Evolutionary conservation across 495 filamentous ascomycete genomes (phyloP), one percentile per base, ranked within the genome.

Genomic region (Neurospora cerealis): DNA sequence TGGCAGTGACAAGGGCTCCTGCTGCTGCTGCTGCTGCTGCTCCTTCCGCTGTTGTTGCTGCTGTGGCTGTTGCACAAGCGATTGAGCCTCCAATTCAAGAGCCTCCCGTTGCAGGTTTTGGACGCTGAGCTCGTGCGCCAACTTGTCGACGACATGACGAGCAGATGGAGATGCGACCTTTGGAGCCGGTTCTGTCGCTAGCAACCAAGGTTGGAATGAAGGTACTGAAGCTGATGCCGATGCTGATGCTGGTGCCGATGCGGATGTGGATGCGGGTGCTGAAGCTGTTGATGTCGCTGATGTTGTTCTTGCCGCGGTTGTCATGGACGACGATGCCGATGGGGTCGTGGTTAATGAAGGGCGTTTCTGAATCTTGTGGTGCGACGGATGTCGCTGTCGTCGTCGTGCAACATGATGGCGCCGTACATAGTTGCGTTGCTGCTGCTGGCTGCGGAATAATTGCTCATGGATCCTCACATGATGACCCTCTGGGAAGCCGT

Each of bases 71-170:
- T 72, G 73, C 38, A 32, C 60, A 24, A 36, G 24, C 6, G 24
- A 48, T 13, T 37, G 42, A 39, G 70, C 73, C 54, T 73, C 42
- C 28, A 74, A 60, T 73, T 15, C 21, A 24, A 60, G 21, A 60
- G 21, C 48, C 11, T 60, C 48, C 24, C 24, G 48, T 60, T 76
- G 79, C 32, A 80, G 74, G 41, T 80, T 79, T 41, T 85, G 83
- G 46, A 76, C 74, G 78, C 81, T 83, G 70, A 83, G 76, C 71
- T 80, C 78, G 72, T 76, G 78, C 24, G 80, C 79, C 69, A 84
- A 73, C 6, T 70, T 76, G 9, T 83, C 80, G 44, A 83, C 74
- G 36, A 44, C 54, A 66, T 66, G 24, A 7, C 6, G 54, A 66
- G 54, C 28, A 34, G 32, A 66, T 34, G 54, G 54, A 66, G 15